Percentiles rank a stretch among this genome's conserved stretches.
phyloP scores from a whole-genome alignment of 306 rosid species.

The Medicago lupulina region DNA sequence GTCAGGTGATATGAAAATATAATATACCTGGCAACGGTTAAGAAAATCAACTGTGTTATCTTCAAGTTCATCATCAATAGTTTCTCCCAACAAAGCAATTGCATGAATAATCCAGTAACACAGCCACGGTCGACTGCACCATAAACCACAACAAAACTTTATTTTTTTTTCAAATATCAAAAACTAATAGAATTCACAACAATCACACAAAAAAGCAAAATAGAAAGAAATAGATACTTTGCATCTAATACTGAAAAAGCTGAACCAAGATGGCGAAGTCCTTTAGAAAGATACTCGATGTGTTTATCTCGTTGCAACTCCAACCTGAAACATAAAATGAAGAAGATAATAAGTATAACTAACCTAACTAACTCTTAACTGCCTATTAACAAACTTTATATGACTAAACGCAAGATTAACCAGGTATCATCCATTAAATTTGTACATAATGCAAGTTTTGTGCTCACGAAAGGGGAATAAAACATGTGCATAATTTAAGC shows the following conservation, averaged over 20 bases:
- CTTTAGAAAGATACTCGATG: conserved; percentile 61
- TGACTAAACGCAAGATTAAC: no score
- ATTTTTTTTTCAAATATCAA: neutral
- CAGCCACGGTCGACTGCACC: conserved; percentile 89
- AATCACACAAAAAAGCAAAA: neutral
- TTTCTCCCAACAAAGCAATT: conserved; percentile 75
- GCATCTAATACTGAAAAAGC: conserved; percentile 79
- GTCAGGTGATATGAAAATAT: neutral
- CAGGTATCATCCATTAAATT: no score
- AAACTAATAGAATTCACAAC: neutral
- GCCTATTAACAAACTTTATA: no score
- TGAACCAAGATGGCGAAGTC: conserved; percentile 69
- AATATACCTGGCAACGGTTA: conserved; percentile 79
- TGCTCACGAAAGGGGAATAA: no score
- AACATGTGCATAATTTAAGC: no score
- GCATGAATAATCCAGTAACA: conserved; percentile 94
- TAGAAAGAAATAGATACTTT: conserved; percentile 52
- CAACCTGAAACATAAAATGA: conserved; percentile 50
- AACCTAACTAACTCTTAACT: no score
- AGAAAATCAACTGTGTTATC: conserved; percentile 66
- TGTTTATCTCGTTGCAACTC: conserved; percentile 84
- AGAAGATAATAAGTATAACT: neutral
- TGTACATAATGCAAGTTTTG: no score
- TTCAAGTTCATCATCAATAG: conserved; percentile 64
- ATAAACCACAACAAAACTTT: conserved; percentile 20